These are phyloP conservation scores for Penicillium malachiteum DNA, from an alignment of 495 filamentous ascomycete genomes.

Conservation along the genomic window DNA sequence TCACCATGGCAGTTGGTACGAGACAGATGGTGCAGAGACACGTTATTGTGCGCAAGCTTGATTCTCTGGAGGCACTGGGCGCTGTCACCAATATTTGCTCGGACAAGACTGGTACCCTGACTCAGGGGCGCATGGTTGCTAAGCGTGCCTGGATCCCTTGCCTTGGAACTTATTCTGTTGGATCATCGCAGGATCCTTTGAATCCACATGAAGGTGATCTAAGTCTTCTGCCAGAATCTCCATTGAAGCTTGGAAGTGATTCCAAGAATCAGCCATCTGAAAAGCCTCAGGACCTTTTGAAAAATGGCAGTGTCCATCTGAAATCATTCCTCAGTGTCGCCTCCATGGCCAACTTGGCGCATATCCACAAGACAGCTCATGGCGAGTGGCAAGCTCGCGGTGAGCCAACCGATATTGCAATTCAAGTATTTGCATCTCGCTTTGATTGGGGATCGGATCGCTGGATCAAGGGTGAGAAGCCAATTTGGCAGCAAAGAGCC, in stretches of 20 bases:
- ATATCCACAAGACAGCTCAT: slow-evolving; percentile 47
- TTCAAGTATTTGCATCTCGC: slow-evolving; percentile 65
- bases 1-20: slow-evolving; percentile 71
- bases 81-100: slow-evolving; percentile 72
- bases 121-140: slow-evolving; percentile 76
- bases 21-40: slow-evolving; percentile 69
- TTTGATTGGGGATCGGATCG: slow-evolving; percentile 59
- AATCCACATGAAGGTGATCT: slow-evolving; percentile 57
- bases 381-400: slow-evolving; percentile 61
- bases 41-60: slow-evolving; percentile 66
- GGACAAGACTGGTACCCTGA: slow-evolving; percentile 71
- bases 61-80: slow-evolving; percentile 66
- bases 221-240: slow-evolving; percentile 35
- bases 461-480: slow-evolving; percentile 49
- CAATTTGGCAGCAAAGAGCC: slow-evolving; percentile 54
- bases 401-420: slow-evolving; percentile 69
- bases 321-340: slow-evolving; percentile 59
- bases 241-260: slow-evolving; percentile 32
- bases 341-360: slow-evolving; percentile 66
- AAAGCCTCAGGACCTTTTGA: slow-evolving; percentile 35
- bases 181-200: slow-evolving; percentile 52
- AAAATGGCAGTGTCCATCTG: slow-evolving; percentile 36
- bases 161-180: slow-evolving; percentile 59
- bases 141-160: slow-evolving; percentile 78
- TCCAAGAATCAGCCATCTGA: slow-evolving; percentile 23